Conservation (phyloP, 345 rosid genomes). For the Acer campestre region DNA sequence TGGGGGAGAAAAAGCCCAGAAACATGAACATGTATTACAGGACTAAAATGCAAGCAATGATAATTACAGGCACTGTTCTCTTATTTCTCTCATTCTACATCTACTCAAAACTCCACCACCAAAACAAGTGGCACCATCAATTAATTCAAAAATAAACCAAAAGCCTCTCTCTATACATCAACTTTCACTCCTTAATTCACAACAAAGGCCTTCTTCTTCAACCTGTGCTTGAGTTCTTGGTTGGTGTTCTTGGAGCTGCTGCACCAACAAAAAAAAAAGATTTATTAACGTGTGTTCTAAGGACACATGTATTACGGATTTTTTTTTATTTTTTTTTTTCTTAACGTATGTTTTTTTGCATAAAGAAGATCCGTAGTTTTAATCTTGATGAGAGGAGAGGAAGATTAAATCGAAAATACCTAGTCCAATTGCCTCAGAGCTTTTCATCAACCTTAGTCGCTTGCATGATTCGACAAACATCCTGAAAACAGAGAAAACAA, state of each 20-base stretch:
- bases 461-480: constrained; percentile 79
- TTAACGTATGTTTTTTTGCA: no score
- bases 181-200: neutral
- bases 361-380: neutral
- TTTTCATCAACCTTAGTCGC: constrained; percentile 68
- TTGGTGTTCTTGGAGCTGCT: constrained; percentile 44
- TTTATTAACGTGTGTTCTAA: neutral
- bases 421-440: constrained; percentile 51
- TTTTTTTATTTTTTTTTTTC: no score
- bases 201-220: constrained; percentile 3
- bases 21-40: constrained; percentile 16
- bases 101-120: constrained; percentile 17
- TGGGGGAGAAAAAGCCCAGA: constrained; percentile 10
- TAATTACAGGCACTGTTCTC: constrained; percentile 15
- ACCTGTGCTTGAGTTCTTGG: constrained; percentile 38
- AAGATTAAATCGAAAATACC: constrained; percentile 19
- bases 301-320: no score
- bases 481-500: constrained; percentile 28
- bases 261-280: constrained; percentile 2
- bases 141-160: neutral
- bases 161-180: constrained; percentile 42
- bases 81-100: constrained; percentile 10
- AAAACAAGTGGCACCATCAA: neutral
- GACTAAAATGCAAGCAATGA: neutral
- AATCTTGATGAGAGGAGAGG: neutral